Evolutionary conservation across 2,329 filamentous ascomycete species (phyloP).

Genomic region (Botrytis hyacinthi): DNA sequence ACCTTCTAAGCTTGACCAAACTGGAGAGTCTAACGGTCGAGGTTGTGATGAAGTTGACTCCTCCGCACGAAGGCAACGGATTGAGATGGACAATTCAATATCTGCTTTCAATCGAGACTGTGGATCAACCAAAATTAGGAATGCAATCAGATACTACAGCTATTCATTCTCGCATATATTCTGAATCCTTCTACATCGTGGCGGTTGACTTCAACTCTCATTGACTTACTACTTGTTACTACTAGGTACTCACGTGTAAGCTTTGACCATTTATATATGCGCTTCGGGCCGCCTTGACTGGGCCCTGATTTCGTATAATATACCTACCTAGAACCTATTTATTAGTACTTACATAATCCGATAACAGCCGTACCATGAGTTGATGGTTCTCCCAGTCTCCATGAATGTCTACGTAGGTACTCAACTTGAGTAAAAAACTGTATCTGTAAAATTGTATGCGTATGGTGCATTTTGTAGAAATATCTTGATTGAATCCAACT

Average conservation of each 20-base stretch:
- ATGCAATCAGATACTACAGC: neutral
- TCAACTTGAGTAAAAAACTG: neutral
- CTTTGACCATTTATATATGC: neutral
- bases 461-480: neutral
- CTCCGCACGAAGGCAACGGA: neutral
- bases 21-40: neutral
- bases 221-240: neutral
- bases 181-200: neutral
- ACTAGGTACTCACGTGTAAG: neutral
- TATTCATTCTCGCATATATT: neutral
- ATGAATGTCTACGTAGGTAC: neutral
- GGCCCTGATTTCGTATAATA: neutral
- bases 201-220: neutral
- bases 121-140: neutral
- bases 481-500: neutral
- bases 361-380: neutral
- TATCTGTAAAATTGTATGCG: neutral
- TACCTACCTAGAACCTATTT: neutral
- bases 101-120: neutral
- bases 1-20: neutral
- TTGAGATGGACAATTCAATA: neutral
- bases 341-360: neutral
- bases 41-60: neutral
- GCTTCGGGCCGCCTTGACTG: slow-evolving; percentile 7
- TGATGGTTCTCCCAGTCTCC: neutral